Evolutionary conservation across 371 early-diverging fungal genomes (phyloP).

Genomic region (Choanephora cucurbitarum): DNA sequence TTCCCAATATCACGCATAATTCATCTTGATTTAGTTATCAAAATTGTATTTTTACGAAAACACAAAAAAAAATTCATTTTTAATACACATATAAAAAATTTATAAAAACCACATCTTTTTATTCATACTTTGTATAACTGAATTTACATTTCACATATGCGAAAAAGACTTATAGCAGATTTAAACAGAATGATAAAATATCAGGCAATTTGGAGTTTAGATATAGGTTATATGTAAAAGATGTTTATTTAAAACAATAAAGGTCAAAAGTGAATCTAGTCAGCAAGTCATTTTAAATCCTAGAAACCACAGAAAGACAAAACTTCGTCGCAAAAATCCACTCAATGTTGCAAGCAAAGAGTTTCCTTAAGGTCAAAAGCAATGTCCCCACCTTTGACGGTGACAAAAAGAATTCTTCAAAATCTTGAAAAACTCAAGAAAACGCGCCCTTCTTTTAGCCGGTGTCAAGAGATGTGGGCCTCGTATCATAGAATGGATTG

Average conservation of each 20-base stretch:
- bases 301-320: constrained; percentile 45
- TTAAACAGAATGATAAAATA: too few species aligned
- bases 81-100: too few species aligned
- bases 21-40: too few species aligned
- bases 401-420: constrained; percentile 18
- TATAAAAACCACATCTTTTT: too few species aligned
- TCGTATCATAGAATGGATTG: constrained; percentile 53
- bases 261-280: constrained; percentile 18
- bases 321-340: constrained; percentile 10
- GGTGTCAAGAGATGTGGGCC: constrained; percentile 36
- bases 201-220: too few species aligned
- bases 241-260: too few species aligned
- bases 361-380: constrained; percentile 2
- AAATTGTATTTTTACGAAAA: too few species aligned
- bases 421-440: constrained; percentile 36
- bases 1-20: not conserved
- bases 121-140: too few species aligned
- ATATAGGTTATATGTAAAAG: too few species aligned
- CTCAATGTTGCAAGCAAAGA: constrained; percentile 11
- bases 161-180: too few species aligned
- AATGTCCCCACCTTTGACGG: constrained; percentile 34
- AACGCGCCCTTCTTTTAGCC: constrained; percentile 15
- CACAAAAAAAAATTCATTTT: not conserved
- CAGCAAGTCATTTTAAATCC: constrained; percentile 47
- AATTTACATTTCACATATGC: too few species aligned